Evolutionary conservation across 306 rosid genomes (phyloP).

Genomic region (apple (Malus domestica)): ASM211411v1 NC_041804.1:31144001-31144500

Average conservation of each 20-base stretch:
- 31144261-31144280: not conserved
- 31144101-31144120: not conserved
- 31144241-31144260: conserved; percentile 42
- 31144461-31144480: too few relatives aligned
- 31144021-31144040: too few relatives aligned
- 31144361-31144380: not conserved
- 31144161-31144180: conserved; percentile 69
- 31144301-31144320: not conserved
- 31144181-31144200: conserved; percentile 30
- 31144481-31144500: too few relatives aligned
- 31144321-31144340: not conserved
- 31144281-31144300: not conserved
- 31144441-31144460: not conserved
- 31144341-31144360: not conserved
- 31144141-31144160: conserved; percentile 4
- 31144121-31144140: not conserved
- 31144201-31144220: conserved; percentile 15
- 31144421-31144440: not conserved
- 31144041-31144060: too few relatives aligned
- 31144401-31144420: not conserved
- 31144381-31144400: not conserved
- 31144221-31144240: conserved; percentile 58
- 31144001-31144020: too few relatives aligned
- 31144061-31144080: too few relatives aligned
- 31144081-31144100: too few relatives aligned